Conservation (phyloP, 2,329 filamentous ascomycete species). For the Phialocephala sp. region DNA sequence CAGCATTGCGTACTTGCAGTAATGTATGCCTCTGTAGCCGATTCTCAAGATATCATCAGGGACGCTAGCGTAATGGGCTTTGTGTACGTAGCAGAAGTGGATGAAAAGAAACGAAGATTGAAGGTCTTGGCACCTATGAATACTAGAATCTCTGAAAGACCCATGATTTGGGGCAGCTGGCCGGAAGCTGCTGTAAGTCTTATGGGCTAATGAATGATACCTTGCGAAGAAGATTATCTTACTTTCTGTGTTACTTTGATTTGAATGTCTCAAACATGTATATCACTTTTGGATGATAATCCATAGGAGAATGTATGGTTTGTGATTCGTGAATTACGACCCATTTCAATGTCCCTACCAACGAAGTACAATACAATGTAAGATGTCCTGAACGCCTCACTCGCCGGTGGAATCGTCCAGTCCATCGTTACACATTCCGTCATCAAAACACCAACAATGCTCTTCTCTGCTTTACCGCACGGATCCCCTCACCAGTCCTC, state of each 20-base stretch:
- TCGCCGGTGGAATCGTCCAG: conserved; percentile 13
- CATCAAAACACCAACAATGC: conserved; percentile 7
- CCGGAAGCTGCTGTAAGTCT: conserved; percentile 75
- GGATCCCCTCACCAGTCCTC: not conserved
- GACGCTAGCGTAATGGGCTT: conserved; percentile 90
- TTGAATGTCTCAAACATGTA: not conserved
- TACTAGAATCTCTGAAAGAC: conserved; percentile 77
- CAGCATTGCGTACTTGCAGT: conserved; percentile 85
- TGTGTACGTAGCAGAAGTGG: conserved; percentile 89
- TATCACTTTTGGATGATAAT: not conserved
- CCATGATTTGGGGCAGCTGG: conserved; percentile 85
- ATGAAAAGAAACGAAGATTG: conserved; percentile 80
- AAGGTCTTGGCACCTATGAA: conserved; percentile 84
- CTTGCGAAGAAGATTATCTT: conserved; percentile 12
- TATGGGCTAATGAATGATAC: conserved; percentile 34
- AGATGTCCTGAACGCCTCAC: conserved; percentile 17
- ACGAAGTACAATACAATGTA: conserved; percentile 14
- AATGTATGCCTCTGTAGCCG: conserved; percentile 75
- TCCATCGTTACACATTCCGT: conserved; percentile 17
- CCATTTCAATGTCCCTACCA: not conserved
- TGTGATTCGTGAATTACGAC: not conserved
- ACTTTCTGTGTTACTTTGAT: not conserved
- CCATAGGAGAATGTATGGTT: not conserved
- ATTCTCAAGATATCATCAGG: conserved; percentile 73
- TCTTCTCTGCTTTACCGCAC: not conserved